Percentiles rank a stretch among this genome's conserved stretches.
Conservation (phyloP, 805 yeast species). For the Candida awuae region DNA sequence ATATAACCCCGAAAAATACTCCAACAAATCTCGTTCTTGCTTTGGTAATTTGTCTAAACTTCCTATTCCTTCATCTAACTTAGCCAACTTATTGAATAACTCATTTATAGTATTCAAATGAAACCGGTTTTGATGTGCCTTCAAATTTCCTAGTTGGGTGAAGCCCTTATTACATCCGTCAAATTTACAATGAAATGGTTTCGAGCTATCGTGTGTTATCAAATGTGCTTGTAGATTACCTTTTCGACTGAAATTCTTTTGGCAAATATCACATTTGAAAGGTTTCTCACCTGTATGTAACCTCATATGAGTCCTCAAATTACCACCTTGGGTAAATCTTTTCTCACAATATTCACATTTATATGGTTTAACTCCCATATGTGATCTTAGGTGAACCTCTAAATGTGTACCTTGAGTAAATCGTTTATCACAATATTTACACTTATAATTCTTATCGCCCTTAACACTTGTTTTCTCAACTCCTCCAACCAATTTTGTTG, state of each 20-base stretch:
- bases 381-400: slow-evolving; percentile 83
- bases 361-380: slow-evolving; percentile 80
- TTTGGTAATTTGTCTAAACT: slow-evolving; percentile 41
- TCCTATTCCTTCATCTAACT: slow-evolving; percentile 39
- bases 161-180: slow-evolving; percentile 79
- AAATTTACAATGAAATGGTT: slow-evolving; percentile 72
- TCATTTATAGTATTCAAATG: slow-evolving; percentile 64
- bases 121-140: slow-evolving; percentile 88
- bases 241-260: slow-evolving; percentile 73
- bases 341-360: slow-evolving; percentile 73
- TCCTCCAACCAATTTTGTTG: slow-evolving; percentile 68
- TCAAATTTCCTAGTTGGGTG: slow-evolving; percentile 87
- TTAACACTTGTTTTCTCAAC: slow-evolving; percentile 52
- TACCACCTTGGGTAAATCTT: slow-evolving; percentile 85
- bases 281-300: slow-evolving; percentile 93
- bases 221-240: slow-evolving; percentile 88
- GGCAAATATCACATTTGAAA: slow-evolving; percentile 69
- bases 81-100: slow-evolving; percentile 61
- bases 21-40: slow-evolving; percentile 60
- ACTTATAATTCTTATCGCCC: slow-evolving; percentile 51
- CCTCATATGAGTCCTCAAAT: slow-evolving; percentile 74
- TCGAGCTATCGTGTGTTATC: slow-evolving; percentile 69
- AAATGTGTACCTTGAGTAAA: slow-evolving; percentile 88
- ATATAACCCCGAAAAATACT: slow-evolving; percentile 74
- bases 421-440: slow-evolving; percentile 68